A percentile compares a stretch with the other conserved stretches of the same genome.
Evolutionary conservation across 805 yeast genomes (phyloP).

Genomic region (Sugiyamaella smithiae): DNA sequence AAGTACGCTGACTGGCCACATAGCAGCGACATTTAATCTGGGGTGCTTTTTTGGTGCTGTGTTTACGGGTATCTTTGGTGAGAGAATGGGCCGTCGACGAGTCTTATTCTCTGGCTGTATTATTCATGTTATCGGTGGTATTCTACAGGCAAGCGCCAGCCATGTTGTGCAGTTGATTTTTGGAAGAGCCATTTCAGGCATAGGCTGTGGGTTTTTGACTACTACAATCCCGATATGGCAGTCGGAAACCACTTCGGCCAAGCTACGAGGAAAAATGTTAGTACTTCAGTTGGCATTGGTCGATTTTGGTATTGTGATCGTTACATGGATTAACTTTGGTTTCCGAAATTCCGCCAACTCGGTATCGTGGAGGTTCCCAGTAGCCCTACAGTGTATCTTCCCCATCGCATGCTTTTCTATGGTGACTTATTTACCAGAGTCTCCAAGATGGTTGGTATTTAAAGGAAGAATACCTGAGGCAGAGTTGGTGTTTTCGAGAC

Average conservation of each 20-base stretch:
- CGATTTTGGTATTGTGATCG: constrained; percentile 71
- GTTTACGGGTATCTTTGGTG: constrained; percentile 58
- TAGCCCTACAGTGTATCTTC: constrained; percentile 70
- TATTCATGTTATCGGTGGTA: constrained; percentile 56
- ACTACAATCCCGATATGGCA: constrained; percentile 76
- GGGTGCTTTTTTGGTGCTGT: constrained; percentile 75
- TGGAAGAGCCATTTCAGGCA: constrained; percentile 70
- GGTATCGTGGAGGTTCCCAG: constrained; percentile 71
- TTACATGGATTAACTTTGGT: constrained; percentile 68
- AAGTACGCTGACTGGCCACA: constrained; percentile 46
- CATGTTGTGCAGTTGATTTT: constrained; percentile 56
- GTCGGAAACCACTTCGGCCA: constrained; percentile 75
- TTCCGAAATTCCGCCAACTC: constrained; percentile 45
- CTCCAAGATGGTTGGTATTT: constrained; percentile 68
- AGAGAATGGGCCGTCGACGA: constrained; percentile 60
- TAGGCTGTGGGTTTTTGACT: constrained; percentile 75
- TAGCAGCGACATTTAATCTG: constrained; percentile 49
- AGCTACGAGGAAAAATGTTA: constrained; percentile 75
- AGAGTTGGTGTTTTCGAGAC: constrained; percentile 48
- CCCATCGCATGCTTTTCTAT: constrained; percentile 61
- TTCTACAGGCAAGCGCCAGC: constrained; percentile 54
- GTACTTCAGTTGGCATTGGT: constrained; percentile 72
- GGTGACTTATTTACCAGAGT: constrained; percentile 65
- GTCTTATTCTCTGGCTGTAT: constrained; percentile 53
- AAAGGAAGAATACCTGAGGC: constrained; percentile 59